Conservation (phyloP, 2,329 filamentous ascomycete species). For the Beauveria brongniartii region DNA sequence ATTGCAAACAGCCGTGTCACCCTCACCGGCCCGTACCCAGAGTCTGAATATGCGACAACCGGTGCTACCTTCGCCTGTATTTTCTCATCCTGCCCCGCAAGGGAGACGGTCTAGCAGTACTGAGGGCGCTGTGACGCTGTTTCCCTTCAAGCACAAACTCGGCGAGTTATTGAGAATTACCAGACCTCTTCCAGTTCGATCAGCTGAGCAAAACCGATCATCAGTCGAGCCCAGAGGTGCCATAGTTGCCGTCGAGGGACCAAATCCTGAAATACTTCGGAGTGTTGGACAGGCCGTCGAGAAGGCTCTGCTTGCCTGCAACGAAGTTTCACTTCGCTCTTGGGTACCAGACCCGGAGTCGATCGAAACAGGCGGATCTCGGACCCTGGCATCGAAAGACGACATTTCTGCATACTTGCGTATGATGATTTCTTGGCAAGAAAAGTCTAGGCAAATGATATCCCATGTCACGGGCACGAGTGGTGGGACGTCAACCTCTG, state of each 20-base stretch:
- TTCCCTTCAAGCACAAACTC: slow-evolving; percentile 69
- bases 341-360: slow-evolving; percentile 32
- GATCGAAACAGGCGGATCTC: slow-evolving; percentile 14
- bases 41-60: slow-evolving; percentile 21
- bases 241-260: slow-evolving; percentile 76
- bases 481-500: not conserved
- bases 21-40: slow-evolving; percentile 21
- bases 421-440: slow-evolving; percentile 66
- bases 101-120: slow-evolving; percentile 37
- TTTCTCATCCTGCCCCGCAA: slow-evolving; percentile 17
- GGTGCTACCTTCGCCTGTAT: slow-evolving; percentile 20
- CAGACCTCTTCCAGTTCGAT: slow-evolving; percentile 46
- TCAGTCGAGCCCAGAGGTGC: slow-evolving; percentile 54
- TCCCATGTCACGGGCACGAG: slow-evolving; percentile 32
- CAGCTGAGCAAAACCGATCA: slow-evolving; percentile 22
- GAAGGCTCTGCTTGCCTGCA: slow-evolving; percentile 44
- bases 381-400: slow-evolving; percentile 23
- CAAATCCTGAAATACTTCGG: slow-evolving; percentile 41
- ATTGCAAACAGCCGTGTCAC: slow-evolving; percentile 36
- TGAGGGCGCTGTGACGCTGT: slow-evolving; percentile 66
- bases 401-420: slow-evolving; percentile 54
- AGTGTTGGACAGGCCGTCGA: slow-evolving; percentile 59
- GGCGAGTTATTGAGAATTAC: slow-evolving; percentile 68
- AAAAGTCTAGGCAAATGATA: slow-evolving; percentile 63
- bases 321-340: slow-evolving; percentile 32